Conservation (phyloP, 1,139 yeast species). For the Magnusiomyces suaveolens region DNA sequence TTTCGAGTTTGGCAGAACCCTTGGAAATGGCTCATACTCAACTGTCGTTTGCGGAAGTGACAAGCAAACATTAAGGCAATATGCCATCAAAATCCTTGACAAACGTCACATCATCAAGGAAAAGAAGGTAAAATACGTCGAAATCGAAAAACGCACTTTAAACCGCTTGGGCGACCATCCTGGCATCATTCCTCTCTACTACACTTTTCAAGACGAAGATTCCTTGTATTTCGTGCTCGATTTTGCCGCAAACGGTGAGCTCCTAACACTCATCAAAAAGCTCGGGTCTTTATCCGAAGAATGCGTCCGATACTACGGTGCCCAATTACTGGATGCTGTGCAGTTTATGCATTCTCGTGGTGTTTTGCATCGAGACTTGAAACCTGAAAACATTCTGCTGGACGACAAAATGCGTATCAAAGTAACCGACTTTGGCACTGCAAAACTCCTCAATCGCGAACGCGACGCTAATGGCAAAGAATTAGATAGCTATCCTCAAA, state of each 20-base stretch:
- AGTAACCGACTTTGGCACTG: constrained; percentile 98
- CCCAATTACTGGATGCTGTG: constrained; percentile 82
- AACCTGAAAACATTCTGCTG: constrained; percentile 80
- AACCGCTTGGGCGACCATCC: constrained; percentile 77
- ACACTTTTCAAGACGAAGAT: constrained; percentile 87
- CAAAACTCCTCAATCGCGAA: constrained; percentile 57
- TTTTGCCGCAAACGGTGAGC: constrained; percentile 87
- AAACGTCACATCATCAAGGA: constrained; percentile 92
- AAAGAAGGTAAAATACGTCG: constrained; percentile 89
- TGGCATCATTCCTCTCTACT: constrained; percentile 80
- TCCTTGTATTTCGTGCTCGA: constrained; percentile 87
- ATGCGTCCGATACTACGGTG: constrained; percentile 60
- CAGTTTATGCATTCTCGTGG: constrained; percentile 75
- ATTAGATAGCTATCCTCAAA: constrained; percentile 33
- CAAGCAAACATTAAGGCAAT: constrained; percentile 56
- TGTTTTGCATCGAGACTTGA: constrained; percentile 85
- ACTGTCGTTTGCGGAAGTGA: constrained; percentile 86
- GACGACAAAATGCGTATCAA: constrained; percentile 74
- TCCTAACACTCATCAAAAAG: constrained; percentile 66
- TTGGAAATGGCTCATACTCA: constrained; percentile 96
- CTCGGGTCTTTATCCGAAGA: constrained; percentile 70
- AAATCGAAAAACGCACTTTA: constrained; percentile 87
- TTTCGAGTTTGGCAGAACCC: constrained; percentile 72
- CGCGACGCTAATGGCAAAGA: constrained; percentile 28
- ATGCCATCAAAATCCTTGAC: constrained; percentile 86